A percentile compares a stretch with the other conserved stretches of the same genome.
Evolutionary conservation across 495 filamentous ascomycete species (phyloP).

Genomic region (Lentithecium fluviatile): DNA sequence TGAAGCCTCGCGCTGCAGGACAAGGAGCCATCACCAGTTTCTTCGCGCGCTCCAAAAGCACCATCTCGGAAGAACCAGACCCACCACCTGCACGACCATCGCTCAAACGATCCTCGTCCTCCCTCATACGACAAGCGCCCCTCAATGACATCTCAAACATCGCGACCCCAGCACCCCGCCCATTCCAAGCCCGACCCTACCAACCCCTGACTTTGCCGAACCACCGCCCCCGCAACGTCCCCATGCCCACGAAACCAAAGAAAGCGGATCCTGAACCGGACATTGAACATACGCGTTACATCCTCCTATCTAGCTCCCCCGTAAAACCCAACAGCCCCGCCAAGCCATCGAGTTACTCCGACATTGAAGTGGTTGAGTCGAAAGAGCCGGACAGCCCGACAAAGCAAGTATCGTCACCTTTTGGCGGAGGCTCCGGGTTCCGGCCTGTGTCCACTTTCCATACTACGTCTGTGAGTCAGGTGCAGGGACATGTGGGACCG

Average conservation of each 20-base stretch:
- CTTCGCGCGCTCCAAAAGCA: slow-evolving; percentile 39
- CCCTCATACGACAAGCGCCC: neutral
- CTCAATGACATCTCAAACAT: slow-evolving; percentile 36
- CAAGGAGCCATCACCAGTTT: slow-evolving; percentile 53
- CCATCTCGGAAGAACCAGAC: slow-evolving; percentile 1
- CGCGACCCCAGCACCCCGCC: neutral
- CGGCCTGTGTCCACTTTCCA: slow-evolving; percentile 46
- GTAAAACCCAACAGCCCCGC: slow-evolving; percentile 27
- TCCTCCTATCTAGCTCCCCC: slow-evolving; percentile 51
- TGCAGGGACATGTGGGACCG: slow-evolving; percentile 39
- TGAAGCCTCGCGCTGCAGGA: slow-evolving; percentile 36
- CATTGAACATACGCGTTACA: slow-evolving; percentile 36
- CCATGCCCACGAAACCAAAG: slow-evolving; percentile 30
- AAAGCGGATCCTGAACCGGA: slow-evolving; percentile 11
- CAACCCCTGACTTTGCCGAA: slow-evolving; percentile 14
- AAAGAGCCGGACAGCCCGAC: slow-evolving; percentile 5
- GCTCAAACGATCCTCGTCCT: neutral
- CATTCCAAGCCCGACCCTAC: slow-evolving; percentile 9
- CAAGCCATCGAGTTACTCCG: neutral
- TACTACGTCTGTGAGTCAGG: slow-evolving; percentile 51
- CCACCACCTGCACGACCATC: neutral
- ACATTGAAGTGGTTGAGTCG: neutral
- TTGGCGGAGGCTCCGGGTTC: neutral
- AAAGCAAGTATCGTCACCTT: neutral
- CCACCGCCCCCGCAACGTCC: slow-evolving; percentile 36